phyloP scores from a whole-genome alignment of 2,329 filamentous ascomycete species.

The Diplodia scrobiculata region DNA sequence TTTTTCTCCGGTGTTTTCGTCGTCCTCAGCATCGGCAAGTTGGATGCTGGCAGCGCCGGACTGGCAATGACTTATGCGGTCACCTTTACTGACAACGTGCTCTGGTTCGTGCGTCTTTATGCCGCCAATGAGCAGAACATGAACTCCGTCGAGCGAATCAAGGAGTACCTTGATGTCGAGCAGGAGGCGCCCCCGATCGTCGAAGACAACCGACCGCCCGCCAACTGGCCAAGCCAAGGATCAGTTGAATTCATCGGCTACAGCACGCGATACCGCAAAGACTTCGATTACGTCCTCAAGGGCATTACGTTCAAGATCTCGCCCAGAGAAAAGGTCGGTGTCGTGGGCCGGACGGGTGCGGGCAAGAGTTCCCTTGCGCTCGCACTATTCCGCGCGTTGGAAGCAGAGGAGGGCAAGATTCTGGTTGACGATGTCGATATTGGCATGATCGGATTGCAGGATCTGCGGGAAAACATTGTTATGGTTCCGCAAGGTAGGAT shows the following conservation, averaged over 20 bases:
- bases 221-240: conserved; percentile 83
- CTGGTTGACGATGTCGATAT: conserved; percentile 91
- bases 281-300: conserved; percentile 83
- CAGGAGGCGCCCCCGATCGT: conserved; percentile 83
- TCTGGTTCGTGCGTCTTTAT: conserved; percentile 95
- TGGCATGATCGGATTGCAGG: conserved; percentile 83
- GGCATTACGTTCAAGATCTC: conserved; percentile 83
- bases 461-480: conserved; percentile 89
- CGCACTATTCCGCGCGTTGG: conserved; percentile 88
- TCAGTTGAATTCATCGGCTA: conserved; percentile 78
- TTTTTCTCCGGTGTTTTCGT: conserved; percentile 95
- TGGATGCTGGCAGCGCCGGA: conserved; percentile 89
- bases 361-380: conserved; percentile 95
- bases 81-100: conserved; percentile 92
- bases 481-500: conserved; percentile 78
- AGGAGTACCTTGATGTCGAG: conserved; percentile 95
- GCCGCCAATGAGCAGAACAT: conserved; percentile 97
- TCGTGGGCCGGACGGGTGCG: conserved; percentile 91
- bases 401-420: conserved; percentile 87
- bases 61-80: conserved; percentile 94
- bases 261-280: conserved; percentile 82
- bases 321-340: conserved; percentile 88
- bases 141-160: conserved; percentile 97
- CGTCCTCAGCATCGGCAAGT: conserved; percentile 74
- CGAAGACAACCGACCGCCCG: conserved; percentile 73